phyloP scores from a whole-genome alignment of 2,329 filamentous ascomycete species.

The Diplodia sapinea region DNA sequence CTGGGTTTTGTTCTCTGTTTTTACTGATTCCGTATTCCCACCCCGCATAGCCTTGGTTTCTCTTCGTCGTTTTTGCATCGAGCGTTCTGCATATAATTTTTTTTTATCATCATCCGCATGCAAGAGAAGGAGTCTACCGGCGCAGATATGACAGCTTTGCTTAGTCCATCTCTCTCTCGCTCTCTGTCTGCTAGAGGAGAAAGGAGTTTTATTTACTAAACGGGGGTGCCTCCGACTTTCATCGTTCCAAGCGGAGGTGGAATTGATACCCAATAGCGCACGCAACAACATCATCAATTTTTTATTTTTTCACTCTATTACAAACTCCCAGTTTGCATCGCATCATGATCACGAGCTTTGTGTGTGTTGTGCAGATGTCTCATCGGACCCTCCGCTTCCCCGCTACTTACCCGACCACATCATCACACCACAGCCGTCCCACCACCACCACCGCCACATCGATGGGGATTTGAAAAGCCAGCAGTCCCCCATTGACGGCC shows the following conservation, averaged over 20 bases:
- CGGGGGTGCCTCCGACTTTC: no score
- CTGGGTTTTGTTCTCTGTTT: not conserved
- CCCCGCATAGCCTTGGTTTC: not conserved
- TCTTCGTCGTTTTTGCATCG: not conserved
- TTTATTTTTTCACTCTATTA: not conserved
- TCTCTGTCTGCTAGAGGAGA: conserved; percentile 1
- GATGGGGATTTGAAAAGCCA: not conserved
- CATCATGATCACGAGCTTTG: not conserved
- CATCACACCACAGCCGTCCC: not conserved
- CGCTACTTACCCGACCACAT: not conserved
- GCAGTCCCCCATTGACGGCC: no score
- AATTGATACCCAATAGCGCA: conserved; percentile 15
- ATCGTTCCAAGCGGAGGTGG: not conserved
- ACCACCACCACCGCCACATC: no score
- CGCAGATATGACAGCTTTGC: not conserved
- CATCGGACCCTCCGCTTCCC: not conserved
- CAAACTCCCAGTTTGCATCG: not conserved
- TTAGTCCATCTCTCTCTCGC: not conserved
- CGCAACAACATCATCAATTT: not conserved
- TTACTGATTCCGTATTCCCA: not conserved
- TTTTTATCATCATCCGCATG: not conserved
- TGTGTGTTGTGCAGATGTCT: not conserved
- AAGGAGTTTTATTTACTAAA: not conserved
- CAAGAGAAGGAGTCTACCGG: not conserved
- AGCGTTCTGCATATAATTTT: conserved; percentile 2